These are phyloP conservation scores for Epichloe hybrida DNA, from an alignment of 2,329 filamentous ascomycete species.

Conservation along the genomic window DNA sequence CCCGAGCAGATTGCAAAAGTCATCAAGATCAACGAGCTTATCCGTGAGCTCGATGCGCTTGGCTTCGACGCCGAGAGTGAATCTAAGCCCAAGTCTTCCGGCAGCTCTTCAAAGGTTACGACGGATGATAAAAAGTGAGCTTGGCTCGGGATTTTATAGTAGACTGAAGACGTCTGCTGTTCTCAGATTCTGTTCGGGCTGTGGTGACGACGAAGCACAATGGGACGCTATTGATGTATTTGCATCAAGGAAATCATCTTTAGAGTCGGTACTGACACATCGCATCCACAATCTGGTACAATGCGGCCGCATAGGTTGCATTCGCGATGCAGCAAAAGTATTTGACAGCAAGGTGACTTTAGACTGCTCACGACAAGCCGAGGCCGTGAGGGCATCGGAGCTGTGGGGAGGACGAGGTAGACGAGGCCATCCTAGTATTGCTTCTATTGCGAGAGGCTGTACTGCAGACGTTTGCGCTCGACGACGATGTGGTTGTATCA, in stretches of 20 bases:
- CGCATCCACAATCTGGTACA: neutral
- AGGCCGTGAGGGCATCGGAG: neutral
- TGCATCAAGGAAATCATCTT: neutral
- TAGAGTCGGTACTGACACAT: neutral
- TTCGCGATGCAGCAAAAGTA: neutral
- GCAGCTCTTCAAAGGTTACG: neutral
- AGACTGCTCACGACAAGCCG: neutral
- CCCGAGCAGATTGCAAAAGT: conserved; percentile 97
- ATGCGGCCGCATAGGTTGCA: neutral
- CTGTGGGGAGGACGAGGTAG: neutral
- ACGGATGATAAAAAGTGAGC: neutral
- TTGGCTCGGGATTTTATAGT: neutral
- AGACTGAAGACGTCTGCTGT: neutral
- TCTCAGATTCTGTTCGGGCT: neutral
- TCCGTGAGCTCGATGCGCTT: conserved; percentile 72
- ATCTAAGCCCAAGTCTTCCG: conserved; percentile 19
- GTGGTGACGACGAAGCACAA: neutral
- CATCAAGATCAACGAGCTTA: conserved; percentile 89
- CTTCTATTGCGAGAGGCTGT: neutral
- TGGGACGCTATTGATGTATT: neutral
- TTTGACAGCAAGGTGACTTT: neutral
- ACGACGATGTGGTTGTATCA: neutral
- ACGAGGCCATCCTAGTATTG: neutral
- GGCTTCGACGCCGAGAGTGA: conserved; percentile 75
- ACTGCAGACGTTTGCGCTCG: neutral